Evolutionary conservation across 495 filamentous ascomycete species (phyloP).

Genomic region (Aspergillus diversus): DNA sequence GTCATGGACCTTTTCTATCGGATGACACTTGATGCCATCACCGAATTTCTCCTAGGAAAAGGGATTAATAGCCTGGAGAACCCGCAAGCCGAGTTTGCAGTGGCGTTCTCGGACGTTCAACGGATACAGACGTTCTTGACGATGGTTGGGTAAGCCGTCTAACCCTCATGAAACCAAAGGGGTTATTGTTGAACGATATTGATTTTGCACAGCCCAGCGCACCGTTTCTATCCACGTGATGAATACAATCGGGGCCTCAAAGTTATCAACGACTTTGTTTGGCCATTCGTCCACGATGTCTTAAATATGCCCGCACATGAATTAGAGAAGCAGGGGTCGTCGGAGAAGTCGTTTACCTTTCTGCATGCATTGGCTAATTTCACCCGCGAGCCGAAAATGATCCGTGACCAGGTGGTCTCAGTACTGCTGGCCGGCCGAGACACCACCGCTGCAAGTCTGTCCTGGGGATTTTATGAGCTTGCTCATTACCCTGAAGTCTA

Average conservation of each 20-base stretch:
- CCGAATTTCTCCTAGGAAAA: constrained; percentile 60
- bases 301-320: constrained; percentile 7
- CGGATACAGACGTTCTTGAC: constrained; percentile 37
- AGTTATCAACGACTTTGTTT: constrained; percentile 15
- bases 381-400: constrained; percentile 9
- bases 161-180: background rate
- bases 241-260: constrained; percentile 10
- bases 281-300: constrained; percentile 13
- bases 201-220: background rate
- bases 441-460: constrained; percentile 16
- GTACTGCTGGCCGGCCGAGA: constrained; percentile 13
- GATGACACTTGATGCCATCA: constrained; percentile 61
- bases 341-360: constrained; percentile 11
- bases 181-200: too few species aligned
- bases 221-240: constrained; percentile 10
- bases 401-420: constrained; percentile 12
- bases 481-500: constrained; percentile 11
- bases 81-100: constrained; percentile 52
- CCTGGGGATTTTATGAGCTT: constrained; percentile 13
- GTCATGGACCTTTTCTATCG: constrained; percentile 57
- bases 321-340: background rate
- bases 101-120: constrained; percentile 59
- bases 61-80: constrained; percentile 57
- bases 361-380: constrained; percentile 15
- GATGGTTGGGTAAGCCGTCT: constrained; percentile 21